These are phyloP conservation scores for Colletotrichum sp. DNA, from an alignment of 2,329 filamentous ascomycete species.

Conservation along the genomic window DNA sequence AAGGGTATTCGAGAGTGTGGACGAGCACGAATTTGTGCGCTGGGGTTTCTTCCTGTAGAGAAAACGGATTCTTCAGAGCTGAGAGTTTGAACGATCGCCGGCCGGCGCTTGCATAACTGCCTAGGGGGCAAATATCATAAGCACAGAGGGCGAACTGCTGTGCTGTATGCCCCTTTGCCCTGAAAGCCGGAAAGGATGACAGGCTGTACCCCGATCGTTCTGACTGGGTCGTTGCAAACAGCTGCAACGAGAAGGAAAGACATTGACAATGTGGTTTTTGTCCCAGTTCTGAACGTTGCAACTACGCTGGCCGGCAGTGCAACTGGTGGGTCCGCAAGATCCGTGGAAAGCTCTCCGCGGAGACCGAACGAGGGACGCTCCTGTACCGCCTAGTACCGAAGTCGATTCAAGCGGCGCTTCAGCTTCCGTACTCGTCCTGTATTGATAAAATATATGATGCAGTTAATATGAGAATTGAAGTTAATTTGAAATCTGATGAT, in stretches of 20 bases:
- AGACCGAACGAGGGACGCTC: neutral
- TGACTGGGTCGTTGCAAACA: neutral
- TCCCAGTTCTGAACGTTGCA: neutral
- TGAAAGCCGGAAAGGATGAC: neutral
- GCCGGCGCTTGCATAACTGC: too few species aligned
- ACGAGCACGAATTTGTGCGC: too few species aligned
- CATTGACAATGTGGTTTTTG: neutral
- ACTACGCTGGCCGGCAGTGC: neutral
- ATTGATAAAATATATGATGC: rapidly evolving
- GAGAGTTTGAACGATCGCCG: too few species aligned
- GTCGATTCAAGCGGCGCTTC: neutral
- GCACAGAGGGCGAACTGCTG: neutral
- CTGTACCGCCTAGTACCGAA: rapidly evolving
- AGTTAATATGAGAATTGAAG: neutral
- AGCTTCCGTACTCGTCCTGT: neutral
- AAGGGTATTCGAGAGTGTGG: too few species aligned
- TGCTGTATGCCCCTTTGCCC: neutral
- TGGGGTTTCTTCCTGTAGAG: too few species aligned
- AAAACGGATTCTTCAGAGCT: too few species aligned
- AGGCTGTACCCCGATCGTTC: neutral
- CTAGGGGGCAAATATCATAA: rapidly evolving
- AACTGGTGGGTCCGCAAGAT: neutral
- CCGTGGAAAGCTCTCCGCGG: neutral
- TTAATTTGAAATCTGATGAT: neutral
- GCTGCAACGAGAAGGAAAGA: neutral